Evolutionary conservation across 805 yeast species (phyloP), one percentile per base, ranked within the genome.

Genomic region (Lachancea nothofagi): DNA sequence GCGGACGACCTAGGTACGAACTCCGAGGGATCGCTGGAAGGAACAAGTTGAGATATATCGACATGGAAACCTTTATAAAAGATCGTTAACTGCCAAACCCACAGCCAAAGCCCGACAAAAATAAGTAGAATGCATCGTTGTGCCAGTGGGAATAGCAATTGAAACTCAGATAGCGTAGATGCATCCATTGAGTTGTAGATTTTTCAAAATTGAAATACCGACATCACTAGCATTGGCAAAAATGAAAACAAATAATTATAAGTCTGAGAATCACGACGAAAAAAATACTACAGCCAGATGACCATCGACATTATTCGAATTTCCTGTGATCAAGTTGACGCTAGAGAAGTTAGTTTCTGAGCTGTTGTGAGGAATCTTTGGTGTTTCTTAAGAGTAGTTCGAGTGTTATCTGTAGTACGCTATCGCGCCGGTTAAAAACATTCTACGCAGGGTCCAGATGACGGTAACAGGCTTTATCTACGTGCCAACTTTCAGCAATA

Each of bases 51-150:
- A 3, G 58, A 41, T 3, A 77, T 59, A 53, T 78, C 79, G 17
- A 38, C 33, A 24, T 28, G 32, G 36, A 78, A 64, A 18, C 63
- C 59, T 40, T 56, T 49, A 39, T 57, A 57, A 41, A 74, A 66
- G 17, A 68, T 50, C 41, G 56, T 51, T 28, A 76, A 61, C 37
- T 75, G 68, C 31, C 65, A 39, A 32, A 63, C 67, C 85, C 85
- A 80, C 18, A 78, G 53, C 57, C 74, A 67, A 4, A 71, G 53
- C 4, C 81, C 83, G 3, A 69, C 36, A 42, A 74, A 66, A 2
- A 78, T 45, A 13, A 78, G 59, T 3, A 74, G 48, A 12, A 78
- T 59, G 33, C 77, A 69, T 33, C 80, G 53, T 47, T 69, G 74
- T 1, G 80, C 77, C n/a, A 71, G 53, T 1, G 80, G 80, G 28